Conservation (phyloP, 2,329 filamentous ascomycete genomes). For the Penicillium sp. region DNA sequence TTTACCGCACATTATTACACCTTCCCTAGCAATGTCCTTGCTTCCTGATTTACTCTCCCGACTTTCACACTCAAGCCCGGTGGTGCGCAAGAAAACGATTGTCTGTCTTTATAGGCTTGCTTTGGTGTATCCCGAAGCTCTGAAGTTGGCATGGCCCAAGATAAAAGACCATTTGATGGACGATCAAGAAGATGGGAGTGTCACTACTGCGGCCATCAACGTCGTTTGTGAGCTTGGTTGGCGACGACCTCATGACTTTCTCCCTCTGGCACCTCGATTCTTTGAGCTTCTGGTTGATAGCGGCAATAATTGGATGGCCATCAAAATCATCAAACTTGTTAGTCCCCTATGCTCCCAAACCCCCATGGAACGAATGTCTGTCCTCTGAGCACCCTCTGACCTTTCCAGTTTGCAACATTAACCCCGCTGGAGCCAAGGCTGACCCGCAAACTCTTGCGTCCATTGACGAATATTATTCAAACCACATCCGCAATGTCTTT, state of each 20-base stretch:
- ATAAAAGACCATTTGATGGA: constrained; percentile 94
- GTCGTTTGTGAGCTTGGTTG: constrained; percentile 95
- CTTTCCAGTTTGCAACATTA: constrained; percentile 78
- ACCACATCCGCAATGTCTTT: constrained; percentile 98
- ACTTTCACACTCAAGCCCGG: constrained; percentile 78
- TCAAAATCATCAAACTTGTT: constrained; percentile 96
- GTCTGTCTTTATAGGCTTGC: constrained; percentile 92
- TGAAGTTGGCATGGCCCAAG: constrained; percentile 92
- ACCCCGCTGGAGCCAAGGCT: constrained; percentile 90
- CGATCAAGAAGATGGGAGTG: constrained; percentile 82
- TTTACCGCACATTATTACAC: constrained; percentile 91
- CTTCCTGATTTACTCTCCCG: constrained; percentile 83
- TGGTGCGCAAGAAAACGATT: constrained; percentile 91
- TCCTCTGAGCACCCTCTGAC: constrained; percentile 23
- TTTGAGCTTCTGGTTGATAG: constrained; percentile 91
- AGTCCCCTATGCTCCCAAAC: constrained; percentile 29
- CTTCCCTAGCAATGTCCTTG: constrained; percentile 85
- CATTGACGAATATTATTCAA: constrained; percentile 86
- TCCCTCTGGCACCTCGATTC: constrained; percentile 84
- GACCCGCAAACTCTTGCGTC: constrained; percentile 85
- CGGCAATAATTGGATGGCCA: constrained; percentile 99
- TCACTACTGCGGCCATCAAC: constrained; percentile 94
- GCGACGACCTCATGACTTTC: constrained; percentile 88
- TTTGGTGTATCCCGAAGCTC: constrained; percentile 91
- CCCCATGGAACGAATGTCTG: not conserved